Percentiles rank a stretch among this genome's conserved stretches.
Conservation (phyloP, 495 filamentous ascomycete species). For the Corynascus novoguineensis region DNA sequence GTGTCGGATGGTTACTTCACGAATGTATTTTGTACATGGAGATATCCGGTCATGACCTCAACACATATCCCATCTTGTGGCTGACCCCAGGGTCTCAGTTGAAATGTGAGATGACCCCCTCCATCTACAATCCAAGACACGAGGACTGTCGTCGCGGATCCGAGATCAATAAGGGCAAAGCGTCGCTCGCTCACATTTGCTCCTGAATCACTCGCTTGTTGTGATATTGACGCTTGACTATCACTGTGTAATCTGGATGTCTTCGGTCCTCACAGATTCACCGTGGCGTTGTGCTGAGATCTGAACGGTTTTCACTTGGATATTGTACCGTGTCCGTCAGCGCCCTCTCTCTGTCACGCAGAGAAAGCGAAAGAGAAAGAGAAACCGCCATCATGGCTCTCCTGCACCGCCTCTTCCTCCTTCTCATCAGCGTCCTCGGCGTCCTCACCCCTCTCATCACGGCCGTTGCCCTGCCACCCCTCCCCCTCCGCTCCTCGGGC, state of each 20-base stretch:
- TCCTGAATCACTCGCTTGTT: neutral
- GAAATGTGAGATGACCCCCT: too few species aligned
- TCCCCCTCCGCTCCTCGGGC: slow-evolving; percentile 41
- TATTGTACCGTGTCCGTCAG: too few species aligned
- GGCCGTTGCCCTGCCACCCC: slow-evolving; percentile 14
- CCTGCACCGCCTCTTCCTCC: slow-evolving; percentile 17
- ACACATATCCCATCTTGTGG: neutral
- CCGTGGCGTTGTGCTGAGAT: too few species aligned
- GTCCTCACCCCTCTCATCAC: slow-evolving; percentile 16
- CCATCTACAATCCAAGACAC: too few species aligned
- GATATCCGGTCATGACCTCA: neutral
- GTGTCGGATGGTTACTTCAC: too few species aligned
- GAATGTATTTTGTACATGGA: too few species aligned
- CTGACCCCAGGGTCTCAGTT: neutral
- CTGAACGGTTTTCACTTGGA: too few species aligned
- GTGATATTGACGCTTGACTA: too few species aligned
- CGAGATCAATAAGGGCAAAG: too few species aligned
- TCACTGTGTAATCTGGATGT: too few species aligned
- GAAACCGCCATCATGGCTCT: slow-evolving; percentile 22
- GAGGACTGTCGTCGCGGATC: too few species aligned
- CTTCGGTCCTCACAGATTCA: too few species aligned
- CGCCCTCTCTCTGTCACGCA: neutral
- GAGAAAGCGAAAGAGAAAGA: neutral
- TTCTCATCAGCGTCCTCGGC: slow-evolving; percentile 13
- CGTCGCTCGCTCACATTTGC: neutral